These are phyloP conservation scores for Solanum tacnaense DNA, from an alignment of 257 asterid species.

Conservation along the genomic window DNA sequence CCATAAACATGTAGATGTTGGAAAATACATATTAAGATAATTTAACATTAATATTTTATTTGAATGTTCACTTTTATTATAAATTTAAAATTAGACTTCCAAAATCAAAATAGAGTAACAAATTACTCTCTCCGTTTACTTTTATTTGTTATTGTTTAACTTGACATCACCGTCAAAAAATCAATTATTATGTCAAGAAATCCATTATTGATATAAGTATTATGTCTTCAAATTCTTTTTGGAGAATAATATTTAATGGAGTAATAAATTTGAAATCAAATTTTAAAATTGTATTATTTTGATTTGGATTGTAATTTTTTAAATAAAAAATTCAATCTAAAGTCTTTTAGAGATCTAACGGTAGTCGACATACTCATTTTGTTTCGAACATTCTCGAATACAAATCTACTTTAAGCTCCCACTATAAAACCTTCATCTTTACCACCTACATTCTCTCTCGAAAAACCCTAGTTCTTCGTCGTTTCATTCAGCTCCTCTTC, in stretches of 20 bases:
- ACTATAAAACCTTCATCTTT: not conserved
- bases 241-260: too few species aligned
- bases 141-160: too few species aligned
- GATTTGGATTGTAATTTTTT: not conserved
- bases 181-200: too few species aligned
- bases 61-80: not conserved
- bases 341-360: slow-evolving; percentile 9
- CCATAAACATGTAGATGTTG: too few species aligned
- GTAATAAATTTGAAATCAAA: not conserved
- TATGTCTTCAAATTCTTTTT: too few species aligned
- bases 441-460: not conserved
- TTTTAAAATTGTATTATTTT: not conserved
- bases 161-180: fast-evolving
- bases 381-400: slow-evolving; percentile 48
- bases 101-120: not conserved
- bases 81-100: not conserved
- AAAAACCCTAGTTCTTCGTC: slow-evolving; percentile 14
- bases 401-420: not conserved
- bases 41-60: too few species aligned
- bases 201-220: too few species aligned
- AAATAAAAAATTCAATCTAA: not conserved
- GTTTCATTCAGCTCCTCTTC: not conserved
- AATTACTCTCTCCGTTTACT: too few species aligned
- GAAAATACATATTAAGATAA: too few species aligned
- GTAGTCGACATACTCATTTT: not conserved